Conservation (phyloP, 352 stramenopile species). For the Pilasporangium apinafurcum region DNA sequence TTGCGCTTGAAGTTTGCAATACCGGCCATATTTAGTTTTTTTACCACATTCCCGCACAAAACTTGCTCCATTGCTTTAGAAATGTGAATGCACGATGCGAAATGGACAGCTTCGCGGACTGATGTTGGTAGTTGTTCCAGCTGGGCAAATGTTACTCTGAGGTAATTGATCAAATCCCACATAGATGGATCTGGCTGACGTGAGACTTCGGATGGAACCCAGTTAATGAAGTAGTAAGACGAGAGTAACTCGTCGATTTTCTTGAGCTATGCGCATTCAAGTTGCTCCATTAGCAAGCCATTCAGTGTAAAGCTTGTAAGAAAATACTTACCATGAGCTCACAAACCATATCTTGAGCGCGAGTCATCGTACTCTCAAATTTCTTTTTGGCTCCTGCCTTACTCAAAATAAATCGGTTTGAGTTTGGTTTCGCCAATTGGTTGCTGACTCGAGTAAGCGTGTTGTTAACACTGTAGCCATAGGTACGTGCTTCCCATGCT, state of each 20-base stretch:
- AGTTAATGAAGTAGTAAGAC: constrained; percentile 77
- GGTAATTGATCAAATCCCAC: constrained; percentile 83
- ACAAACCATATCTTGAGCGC: constrained; percentile 78
- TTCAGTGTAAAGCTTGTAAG: background rate
- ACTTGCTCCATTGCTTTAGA: constrained; percentile 71
- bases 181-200: constrained; percentile 67
- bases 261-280: constrained; percentile 41
- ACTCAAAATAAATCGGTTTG: constrained; percentile 37
- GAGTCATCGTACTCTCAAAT: constrained; percentile 73
- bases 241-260: constrained; percentile 77
- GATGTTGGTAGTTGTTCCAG: constrained; percentile 41
- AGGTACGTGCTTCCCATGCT: constrained; percentile 59
- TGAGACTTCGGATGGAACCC: constrained; percentile 44
- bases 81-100: constrained; percentile 74
- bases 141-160: constrained; percentile 74
- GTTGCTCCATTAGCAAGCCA: background rate
- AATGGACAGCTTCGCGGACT: constrained; percentile 65
- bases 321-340: constrained; percentile 58
- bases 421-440: constrained; percentile 33
- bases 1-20: constrained; percentile 78
- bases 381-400: constrained; percentile 76
- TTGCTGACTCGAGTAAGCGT: constrained; percentile 20
- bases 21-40: constrained; percentile 64
- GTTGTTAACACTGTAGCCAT: constrained; percentile 67
- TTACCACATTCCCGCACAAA: constrained; percentile 45